phyloP scores from a whole-genome alignment of 2,329 filamentous ascomycete genomes.

The Emergomyces africanus region DNA sequence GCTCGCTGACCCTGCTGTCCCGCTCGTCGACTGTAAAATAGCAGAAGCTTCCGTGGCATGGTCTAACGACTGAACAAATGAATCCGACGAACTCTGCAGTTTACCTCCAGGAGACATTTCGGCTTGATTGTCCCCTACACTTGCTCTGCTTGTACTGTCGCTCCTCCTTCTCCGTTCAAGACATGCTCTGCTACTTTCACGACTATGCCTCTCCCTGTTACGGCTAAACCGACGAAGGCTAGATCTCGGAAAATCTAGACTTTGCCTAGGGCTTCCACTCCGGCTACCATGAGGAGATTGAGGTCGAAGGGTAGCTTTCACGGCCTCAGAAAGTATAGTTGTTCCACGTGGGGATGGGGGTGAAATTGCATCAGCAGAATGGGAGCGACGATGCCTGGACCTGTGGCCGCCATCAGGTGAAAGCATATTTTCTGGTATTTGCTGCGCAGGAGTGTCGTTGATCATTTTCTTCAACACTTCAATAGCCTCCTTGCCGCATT shows the following conservation, averaged over 20 bases:
- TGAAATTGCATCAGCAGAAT: neutral
- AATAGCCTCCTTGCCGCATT: conserved; percentile 69
- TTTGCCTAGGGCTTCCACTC: neutral
- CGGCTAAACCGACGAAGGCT: conserved; percentile 33
- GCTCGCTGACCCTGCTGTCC: conserved; percentile 68
- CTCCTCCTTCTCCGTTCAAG: conserved; percentile 41
- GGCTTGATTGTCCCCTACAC: conserved; percentile 36
- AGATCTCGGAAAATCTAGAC: neutral
- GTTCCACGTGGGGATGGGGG: neutral
- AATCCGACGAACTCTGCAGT: conserved; percentile 56
- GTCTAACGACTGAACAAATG: conserved; percentile 60
- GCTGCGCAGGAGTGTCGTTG: conserved; percentile 46
- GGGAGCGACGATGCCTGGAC: neutral
- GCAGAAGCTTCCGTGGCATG: conserved; percentile 62
- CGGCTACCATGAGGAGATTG: conserved; percentile 27
- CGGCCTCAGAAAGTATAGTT: conserved; percentile 38
- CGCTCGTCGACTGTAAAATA: conserved; percentile 56
- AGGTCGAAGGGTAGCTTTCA: conserved; percentile 49
- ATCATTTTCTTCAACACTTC: conserved; percentile 62
- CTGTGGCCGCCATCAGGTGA: conserved; percentile 12
- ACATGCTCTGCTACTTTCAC: conserved; percentile 26
- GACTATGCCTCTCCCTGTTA: conserved; percentile 30
- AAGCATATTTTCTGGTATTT: conserved; percentile 22
- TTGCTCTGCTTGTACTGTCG: conserved; percentile 47
- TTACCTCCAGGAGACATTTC: conserved; percentile 41